Evolutionary conservation across 495 filamentous ascomycete species (phyloP), one percentile per base, ranked within the genome.

Genomic region (Penicillium malachiteum): DNA sequence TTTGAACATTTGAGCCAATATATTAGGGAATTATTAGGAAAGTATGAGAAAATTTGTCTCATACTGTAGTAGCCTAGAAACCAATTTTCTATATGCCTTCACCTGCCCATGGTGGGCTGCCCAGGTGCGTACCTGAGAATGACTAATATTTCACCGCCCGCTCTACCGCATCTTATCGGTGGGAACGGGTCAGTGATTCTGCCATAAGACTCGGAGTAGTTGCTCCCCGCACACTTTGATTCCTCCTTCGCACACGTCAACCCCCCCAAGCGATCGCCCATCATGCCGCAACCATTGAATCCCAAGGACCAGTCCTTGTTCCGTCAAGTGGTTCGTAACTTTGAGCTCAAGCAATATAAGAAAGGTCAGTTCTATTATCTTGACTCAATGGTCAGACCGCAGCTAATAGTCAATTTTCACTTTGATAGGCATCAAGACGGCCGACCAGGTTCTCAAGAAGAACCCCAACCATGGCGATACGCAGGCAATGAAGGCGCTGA

Each of bases 291-390:
- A 80, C 84, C 81, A 74, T 81, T 97, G 69, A 85, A 78, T 68
- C 83, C 90, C 68, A 97, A 97, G 79, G 94, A 99, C 78, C 82
- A 83, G 58, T 85, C 92, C 69, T 85, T 96, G 77, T 97, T 99
- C 77, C 87, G 90, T 43, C 89, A 89, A 66, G 87, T 99, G 62
- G 87, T 97, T 57, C 92, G 92, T 71, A 83, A 89, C 72, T 99
- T 97, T 81, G 94, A 99, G 73, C 84, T 87, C 62, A 99, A 99
- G 75, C 94, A 97, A 71, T 96, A 97, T 79, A 99, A 97, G 77
- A 95, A 96, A 72, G 89, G 89, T 83, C 13, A 11, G 47, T 41
- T 30, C 44, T 26, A 17, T n/a, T 32, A 14, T 18, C 13, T 41
- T 33, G 32, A 48, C 13, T 12, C 42, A 49, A 49, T 50, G 53